Evolutionary conservation across 2,329 filamentous ascomycete species (phyloP).

Genomic region (Aspergillus aculeatus): DNA sequence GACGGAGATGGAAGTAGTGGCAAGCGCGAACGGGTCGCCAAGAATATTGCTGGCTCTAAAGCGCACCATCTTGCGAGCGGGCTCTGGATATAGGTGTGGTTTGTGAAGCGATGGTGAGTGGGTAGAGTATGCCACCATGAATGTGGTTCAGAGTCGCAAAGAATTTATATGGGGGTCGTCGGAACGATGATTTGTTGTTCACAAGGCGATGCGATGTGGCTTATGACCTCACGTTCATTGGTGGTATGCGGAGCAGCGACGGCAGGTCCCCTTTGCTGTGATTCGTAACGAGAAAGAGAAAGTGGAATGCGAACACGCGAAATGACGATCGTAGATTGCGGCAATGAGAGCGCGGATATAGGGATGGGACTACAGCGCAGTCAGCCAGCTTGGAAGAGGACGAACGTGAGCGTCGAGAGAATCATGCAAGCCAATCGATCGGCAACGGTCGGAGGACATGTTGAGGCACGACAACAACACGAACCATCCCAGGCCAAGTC

Average conservation of each 20-base stretch:
- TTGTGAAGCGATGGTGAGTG: constrained; percentile 23
- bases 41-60: constrained; percentile 86
- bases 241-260: background rate
- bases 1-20: constrained; percentile 85
- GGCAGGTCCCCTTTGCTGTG: background rate
- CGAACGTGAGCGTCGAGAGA: constrained; percentile 9
- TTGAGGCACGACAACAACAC: constrained; percentile 13
- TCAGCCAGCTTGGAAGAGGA: background rate
- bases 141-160: constrained; percentile 15
- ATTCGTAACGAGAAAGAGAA: background rate
- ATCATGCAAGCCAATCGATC: constrained; percentile 11
- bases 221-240: constrained; percentile 1
- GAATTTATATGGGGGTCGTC: constrained; percentile 7
- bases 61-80: constrained; percentile 43
- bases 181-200: constrained; percentile 6
- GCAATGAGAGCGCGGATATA: background rate
- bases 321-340: background rate
- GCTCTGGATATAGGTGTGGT: constrained; percentile 19
- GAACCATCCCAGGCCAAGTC: constrained; percentile 2
- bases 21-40: constrained; percentile 92
- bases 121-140: constrained; percentile 25
- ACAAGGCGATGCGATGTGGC: background rate
- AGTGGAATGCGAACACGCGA: background rate
- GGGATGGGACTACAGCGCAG: constrained; percentile 1
- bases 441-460: constrained; percentile 7